phyloP scores from a whole-genome alignment of 1,284 basidiomycete species.

The Vanrija humicola region DNA sequence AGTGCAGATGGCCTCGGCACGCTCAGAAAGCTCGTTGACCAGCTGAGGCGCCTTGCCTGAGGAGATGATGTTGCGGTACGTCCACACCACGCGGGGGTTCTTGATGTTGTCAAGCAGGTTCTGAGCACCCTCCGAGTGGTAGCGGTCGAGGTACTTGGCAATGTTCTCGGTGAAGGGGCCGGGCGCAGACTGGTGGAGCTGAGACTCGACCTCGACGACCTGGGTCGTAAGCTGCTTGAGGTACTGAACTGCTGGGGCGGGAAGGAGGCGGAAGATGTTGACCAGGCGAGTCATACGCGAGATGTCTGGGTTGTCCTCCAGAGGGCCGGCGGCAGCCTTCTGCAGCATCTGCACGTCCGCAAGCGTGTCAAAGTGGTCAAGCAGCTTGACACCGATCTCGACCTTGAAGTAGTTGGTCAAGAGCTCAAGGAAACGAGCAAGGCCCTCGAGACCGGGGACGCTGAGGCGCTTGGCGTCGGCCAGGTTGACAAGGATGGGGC shows the following conservation, averaged over 20 bases:
- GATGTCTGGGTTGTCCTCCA: constrained; percentile 85
- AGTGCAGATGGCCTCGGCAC: constrained; percentile 61
- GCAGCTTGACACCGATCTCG: constrained; percentile 94
- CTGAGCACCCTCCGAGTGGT: constrained; percentile 76
- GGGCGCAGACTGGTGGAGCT: constrained; percentile 80
- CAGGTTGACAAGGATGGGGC: constrained; percentile 96
- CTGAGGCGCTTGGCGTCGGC: constrained; percentile 93
- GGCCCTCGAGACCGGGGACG: constrained; percentile 88
- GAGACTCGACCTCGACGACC: constrained; percentile 89
- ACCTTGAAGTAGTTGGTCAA: constrained; percentile 99
- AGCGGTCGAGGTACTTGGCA: constrained; percentile 85
- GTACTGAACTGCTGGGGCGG: constrained; percentile 88
- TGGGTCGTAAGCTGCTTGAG: constrained; percentile 78
- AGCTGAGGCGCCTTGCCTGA: constrained; percentile 72
- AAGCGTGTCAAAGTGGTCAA: constrained; percentile 90
- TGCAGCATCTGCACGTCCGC: constrained; percentile 75
- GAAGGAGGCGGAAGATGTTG: constrained; percentile 94
- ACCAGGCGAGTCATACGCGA: constrained; percentile 89
- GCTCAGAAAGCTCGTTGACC: constrained; percentile 66
- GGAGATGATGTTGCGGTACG: constrained; percentile 73
- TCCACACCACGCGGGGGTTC: constrained; percentile 69
- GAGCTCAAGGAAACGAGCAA: constrained; percentile 90
- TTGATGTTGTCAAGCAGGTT: constrained; percentile 78
- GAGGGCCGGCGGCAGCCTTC: constrained; percentile 69
- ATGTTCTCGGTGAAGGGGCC: constrained; percentile 94